phyloP scores from a whole-genome alignment of 306 rosid species.

The Crataegus laevigata region DNA sequence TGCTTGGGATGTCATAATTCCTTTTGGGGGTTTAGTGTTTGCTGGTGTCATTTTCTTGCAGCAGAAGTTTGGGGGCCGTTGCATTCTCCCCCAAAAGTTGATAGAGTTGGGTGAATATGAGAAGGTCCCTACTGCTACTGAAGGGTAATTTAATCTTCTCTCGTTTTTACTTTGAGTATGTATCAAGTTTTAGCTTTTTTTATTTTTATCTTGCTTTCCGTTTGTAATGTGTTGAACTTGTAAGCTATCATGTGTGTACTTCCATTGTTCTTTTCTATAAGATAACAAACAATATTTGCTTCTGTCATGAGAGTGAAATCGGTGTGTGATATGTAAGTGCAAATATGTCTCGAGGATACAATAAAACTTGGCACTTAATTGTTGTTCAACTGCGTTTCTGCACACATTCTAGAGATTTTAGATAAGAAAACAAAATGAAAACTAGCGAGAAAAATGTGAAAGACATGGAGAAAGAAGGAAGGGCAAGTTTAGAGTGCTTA shows the following conservation, averaged over 20 bases:
- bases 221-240: neutral
- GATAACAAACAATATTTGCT: neutral
- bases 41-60: slow-evolving; percentile 41
- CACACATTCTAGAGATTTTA: neutral
- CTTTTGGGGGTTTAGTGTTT: slow-evolving; percentile 32
- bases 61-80: slow-evolving; percentile 35
- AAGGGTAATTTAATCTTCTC: slow-evolving; percentile 4
- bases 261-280: neutral
- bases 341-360: too few relatives aligned
- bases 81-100: slow-evolving; percentile 27
- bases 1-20: slow-evolving; percentile 39
- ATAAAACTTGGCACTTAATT: too few relatives aligned
- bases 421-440: neutral
- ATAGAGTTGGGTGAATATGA: slow-evolving; percentile 16
- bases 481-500: neutral
- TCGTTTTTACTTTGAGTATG: too few relatives aligned
- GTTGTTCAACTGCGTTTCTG: too few relatives aligned
- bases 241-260: neutral
- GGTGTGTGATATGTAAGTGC: too few relatives aligned
- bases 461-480: neutral
- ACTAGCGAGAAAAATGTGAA: neutral
- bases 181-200: too few relatives aligned
- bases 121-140: slow-evolving; percentile 28
- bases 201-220: neutral
- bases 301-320: too few relatives aligned